Percentiles rank a stretch among this genome's conserved stretches.
Evolutionary conservation across 1,284 basidiomycete species (phyloP).

Genomic region (Hortiboletus rubellus): DNA sequence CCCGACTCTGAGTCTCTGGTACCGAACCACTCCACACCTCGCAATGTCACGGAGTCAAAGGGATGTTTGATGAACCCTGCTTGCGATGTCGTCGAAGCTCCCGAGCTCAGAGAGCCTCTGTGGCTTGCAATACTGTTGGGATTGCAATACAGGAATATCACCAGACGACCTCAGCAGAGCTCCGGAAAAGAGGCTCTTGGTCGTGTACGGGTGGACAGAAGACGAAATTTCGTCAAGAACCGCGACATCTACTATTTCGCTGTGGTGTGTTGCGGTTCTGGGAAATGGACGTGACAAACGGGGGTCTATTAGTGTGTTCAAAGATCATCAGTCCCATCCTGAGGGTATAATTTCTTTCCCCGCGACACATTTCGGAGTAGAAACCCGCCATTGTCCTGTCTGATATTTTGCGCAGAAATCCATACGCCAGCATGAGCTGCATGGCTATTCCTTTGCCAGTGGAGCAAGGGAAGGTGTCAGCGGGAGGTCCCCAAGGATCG

Average conservation of each 20-base stretch:
- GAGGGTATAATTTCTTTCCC: conserved; percentile 58
- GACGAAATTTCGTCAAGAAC: conserved; percentile 39
- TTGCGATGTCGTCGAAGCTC: conserved; percentile 33
- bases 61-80: conserved; percentile 63
- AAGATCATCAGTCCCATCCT: conserved; percentile 55
- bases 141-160: conserved; percentile 73
- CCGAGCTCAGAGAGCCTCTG: neutral
- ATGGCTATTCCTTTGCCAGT: conserved; percentile 27
- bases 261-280: conserved; percentile 63
- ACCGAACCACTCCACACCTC: conserved; percentile 51
- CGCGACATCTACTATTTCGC: conserved; percentile 68
- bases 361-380: conserved; percentile 61
- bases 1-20: conserved; percentile 52
- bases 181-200: conserved; percentile 50
- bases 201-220: neutral
- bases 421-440: conserved; percentile 57
- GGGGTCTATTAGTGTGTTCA: neutral
- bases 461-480: neutral
- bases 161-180: conserved; percentile 66
- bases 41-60: conserved; percentile 52
- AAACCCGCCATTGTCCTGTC: conserved; percentile 63
- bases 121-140: conserved; percentile 25
- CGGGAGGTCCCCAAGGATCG: neutral
- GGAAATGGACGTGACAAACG: neutral
- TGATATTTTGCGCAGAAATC: conserved; percentile 63